phyloP scores from a whole-genome alignment of 805 yeast species.

The Starmerella gropengiesseri region DNA sequence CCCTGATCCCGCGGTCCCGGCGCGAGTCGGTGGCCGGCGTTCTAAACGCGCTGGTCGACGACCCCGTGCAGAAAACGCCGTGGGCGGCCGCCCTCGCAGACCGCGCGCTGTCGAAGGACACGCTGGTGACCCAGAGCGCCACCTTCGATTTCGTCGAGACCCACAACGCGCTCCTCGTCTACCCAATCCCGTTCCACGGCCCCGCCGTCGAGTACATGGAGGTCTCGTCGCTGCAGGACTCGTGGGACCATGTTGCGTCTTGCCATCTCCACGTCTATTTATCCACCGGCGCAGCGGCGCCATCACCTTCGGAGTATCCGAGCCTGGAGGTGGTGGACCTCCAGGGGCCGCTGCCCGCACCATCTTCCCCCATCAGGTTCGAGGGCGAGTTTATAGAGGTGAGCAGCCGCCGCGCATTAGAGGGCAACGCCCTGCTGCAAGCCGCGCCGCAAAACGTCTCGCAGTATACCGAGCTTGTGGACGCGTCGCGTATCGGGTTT shows the following conservation, averaged over 20 bases:
- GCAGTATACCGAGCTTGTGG: constrained; percentile 20
- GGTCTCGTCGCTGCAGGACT: constrained; percentile 25
- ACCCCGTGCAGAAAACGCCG: constrained; percentile 28
- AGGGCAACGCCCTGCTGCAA: constrained; percentile 24
- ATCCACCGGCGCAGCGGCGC: background rate
- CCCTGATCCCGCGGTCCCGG: constrained; percentile 25
- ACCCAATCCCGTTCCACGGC: constrained; percentile 23
- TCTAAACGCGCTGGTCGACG: constrained; percentile 28
- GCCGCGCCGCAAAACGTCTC: constrained; percentile 26
- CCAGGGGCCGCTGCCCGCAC: background rate
- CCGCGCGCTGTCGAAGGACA: constrained; percentile 29
- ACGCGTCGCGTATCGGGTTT: constrained; percentile 22
- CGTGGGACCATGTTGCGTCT: constrained; percentile 25
- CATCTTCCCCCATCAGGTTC: background rate
- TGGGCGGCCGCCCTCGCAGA: constrained; percentile 27
- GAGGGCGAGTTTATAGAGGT: constrained; percentile 13
- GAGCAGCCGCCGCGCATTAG: constrained; percentile 22
- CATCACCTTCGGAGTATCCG: constrained; percentile 21
- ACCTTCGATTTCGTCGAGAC: constrained; percentile 27
- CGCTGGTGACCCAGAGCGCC: constrained; percentile 25
- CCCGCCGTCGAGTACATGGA: constrained; percentile 27
- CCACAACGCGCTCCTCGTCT: constrained; percentile 29
- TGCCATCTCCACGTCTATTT: constrained; percentile 25
- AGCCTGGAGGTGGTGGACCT: constrained; percentile 17
- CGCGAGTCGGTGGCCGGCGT: constrained; percentile 23